These are phyloP conservation scores for Phytophthora sp. DNA, from an alignment of 352 stramenopile genomes.

Conservation along the genomic window DNA sequence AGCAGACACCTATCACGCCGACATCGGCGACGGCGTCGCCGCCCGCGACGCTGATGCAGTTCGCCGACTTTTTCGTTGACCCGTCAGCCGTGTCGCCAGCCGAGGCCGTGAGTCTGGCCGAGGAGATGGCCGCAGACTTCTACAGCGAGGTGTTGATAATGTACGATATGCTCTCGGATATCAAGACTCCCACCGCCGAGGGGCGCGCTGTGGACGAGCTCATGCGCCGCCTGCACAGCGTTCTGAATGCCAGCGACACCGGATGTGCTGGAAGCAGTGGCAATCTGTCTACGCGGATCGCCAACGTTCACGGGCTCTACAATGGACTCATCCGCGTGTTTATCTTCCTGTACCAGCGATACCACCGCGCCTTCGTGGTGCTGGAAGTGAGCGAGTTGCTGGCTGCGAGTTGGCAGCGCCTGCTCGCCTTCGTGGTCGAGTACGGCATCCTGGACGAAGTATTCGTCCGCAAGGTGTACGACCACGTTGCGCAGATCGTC, in stretches of 20 bases:
- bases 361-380: slow-evolving; percentile 59
- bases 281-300: slow-evolving; percentile 28
- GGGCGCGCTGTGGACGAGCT: slow-evolving; percentile 60
- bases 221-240: slow-evolving; percentile 49
- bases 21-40: slow-evolving; percentile 22
- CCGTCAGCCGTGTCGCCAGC: slow-evolving; percentile 44
- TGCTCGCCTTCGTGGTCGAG: slow-evolving; percentile 67
- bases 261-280: background rate
- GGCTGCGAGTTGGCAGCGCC: slow-evolving; percentile 59
- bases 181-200: slow-evolving; percentile 54
- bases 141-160: slow-evolving; percentile 68
- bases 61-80: slow-evolving; percentile 52
- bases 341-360: slow-evolving; percentile 66
- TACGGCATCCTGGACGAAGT: slow-evolving; percentile 66
- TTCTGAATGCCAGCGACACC: slow-evolving; percentile 26
- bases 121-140: slow-evolving; percentile 71
- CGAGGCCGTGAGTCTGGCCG: slow-evolving; percentile 51
- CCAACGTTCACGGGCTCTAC: slow-evolving; percentile 58
- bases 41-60: slow-evolving; percentile 29
- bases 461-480: slow-evolving; percentile 61
- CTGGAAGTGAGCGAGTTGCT: slow-evolving; percentile 68
- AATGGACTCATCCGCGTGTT: slow-evolving; percentile 71
- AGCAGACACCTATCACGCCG: slow-evolving; percentile 20
- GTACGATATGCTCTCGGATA: slow-evolving; percentile 74
- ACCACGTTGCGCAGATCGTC: slow-evolving; percentile 59